Conservation (phyloP, 2,329 filamentous ascomycete genomes). For the Colletotrichum tamarilloi region DNA sequence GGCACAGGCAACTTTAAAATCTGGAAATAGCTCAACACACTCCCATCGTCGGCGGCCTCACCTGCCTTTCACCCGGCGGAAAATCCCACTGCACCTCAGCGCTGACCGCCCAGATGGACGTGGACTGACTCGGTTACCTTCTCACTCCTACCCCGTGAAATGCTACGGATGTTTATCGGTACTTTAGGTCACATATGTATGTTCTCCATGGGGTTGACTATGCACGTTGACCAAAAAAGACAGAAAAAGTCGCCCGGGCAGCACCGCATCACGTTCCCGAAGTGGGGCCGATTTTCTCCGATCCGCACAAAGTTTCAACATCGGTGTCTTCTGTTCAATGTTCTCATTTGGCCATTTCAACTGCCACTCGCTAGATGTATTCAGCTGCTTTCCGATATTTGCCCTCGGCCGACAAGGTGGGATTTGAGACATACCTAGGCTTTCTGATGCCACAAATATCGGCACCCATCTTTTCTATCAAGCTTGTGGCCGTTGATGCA, state of each 20-base stretch:
- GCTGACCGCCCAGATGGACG: constrained; percentile 1
- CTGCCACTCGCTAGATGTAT: neutral
- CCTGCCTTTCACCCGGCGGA: neutral
- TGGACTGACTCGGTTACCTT: neutral
- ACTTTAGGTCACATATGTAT: neutral
- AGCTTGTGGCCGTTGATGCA: neutral
- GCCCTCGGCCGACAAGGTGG: neutral
- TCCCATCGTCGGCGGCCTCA: constrained; percentile 14
- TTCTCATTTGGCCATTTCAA: neutral
- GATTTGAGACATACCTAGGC: neutral
- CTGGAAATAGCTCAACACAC: constrained; percentile 6
- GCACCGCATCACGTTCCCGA: neutral
- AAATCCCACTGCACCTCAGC: neutral
- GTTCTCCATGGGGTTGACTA: constrained; percentile 15
- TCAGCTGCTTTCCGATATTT: neutral
- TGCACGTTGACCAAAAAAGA: constrained; percentile 17
- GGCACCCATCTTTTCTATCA: neutral
- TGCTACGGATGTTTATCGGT: neutral
- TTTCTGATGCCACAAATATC: neutral
- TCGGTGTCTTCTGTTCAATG: neutral
- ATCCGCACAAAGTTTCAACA: neutral
- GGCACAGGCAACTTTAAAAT: neutral
- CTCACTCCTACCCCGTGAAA: constrained; percentile 4
- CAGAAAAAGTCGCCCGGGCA: constrained; percentile 2
- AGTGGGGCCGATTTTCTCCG: constrained; percentile 28